These are phyloP conservation scores for Verticillium klebahnii DNA, from an alignment of 2,329 filamentous ascomycete genomes.

Conservation along the genomic window DNA sequence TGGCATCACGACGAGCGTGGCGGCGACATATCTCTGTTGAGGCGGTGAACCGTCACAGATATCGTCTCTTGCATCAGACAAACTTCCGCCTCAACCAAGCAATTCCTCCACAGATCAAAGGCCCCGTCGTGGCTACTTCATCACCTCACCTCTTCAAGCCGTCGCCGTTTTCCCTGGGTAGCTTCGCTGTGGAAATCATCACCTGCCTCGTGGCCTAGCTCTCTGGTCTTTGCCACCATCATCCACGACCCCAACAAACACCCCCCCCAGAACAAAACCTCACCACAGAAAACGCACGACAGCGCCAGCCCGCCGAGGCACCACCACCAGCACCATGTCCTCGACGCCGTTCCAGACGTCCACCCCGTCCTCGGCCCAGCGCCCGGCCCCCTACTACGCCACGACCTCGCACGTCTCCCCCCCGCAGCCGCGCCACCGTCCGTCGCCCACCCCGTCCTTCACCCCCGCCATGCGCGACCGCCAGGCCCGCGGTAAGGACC, in stretches of 20 bases:
- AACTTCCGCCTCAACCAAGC: not conserved
- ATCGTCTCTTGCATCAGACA: not conserved
- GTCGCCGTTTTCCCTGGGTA: not conserved
- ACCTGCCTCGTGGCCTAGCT: not conserved
- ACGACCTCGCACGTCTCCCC: constrained; percentile 15
- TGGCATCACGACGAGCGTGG: not conserved
- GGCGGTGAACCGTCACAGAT: not conserved
- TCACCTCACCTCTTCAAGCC: not conserved
- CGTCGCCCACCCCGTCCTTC: constrained; percentile 23
- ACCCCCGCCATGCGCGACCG: constrained; percentile 50
- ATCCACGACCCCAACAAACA: too few relatives aligned
- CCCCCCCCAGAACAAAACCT: not conserved
- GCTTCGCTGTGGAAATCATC: not conserved
- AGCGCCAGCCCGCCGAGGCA: not conserved
- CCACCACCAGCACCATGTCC: constrained; percentile 1
- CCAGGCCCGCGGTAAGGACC: constrained; percentile 55
- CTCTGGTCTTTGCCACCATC: not conserved
- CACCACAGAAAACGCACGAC: not conserved
- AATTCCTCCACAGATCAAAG: not conserved
- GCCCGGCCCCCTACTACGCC: not conserved
- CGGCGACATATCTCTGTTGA: not conserved
- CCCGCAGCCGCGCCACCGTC: constrained; percentile 19
- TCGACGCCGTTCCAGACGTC: constrained; percentile 4
- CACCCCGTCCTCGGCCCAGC: constrained; percentile 4
- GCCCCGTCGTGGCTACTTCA: not conserved